These are phyloP conservation scores for Medicago arabica DNA, from an alignment of 306 rosid species.

Conservation along the genomic window DNA sequence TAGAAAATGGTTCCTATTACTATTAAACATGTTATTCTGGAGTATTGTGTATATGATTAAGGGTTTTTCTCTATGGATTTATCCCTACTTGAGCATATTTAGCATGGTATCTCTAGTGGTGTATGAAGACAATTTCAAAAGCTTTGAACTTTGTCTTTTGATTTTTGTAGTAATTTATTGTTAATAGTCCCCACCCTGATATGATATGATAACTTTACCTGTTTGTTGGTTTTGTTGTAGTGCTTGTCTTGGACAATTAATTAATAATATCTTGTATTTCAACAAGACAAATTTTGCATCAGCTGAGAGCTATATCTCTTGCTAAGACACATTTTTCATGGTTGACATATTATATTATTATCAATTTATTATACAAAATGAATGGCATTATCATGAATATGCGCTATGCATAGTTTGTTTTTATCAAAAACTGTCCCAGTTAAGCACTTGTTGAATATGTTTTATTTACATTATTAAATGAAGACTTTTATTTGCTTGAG, in stretches of 20 bases:
- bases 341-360: slow-evolving; percentile 13
- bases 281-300: slow-evolving; percentile 43
- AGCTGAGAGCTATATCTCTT: slow-evolving; percentile 24
- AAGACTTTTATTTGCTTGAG: background rate
- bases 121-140: slow-evolving; percentile 24
- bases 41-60: slow-evolving; percentile 21
- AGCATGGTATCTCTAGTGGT: slow-evolving; percentile 25
- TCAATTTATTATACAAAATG: background rate
- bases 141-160: slow-evolving; percentile 36
- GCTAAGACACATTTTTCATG: slow-evolving; percentile 5
- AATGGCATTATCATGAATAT: background rate
- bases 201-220: slow-evolving; percentile 8
- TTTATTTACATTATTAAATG: background rate
- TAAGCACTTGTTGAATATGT: background rate
- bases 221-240: slow-evolving; percentile 44
- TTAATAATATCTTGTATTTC: slow-evolving; percentile 36
- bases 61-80: slow-evolving; percentile 20
- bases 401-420: background rate
- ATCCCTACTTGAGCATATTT: slow-evolving; percentile 23
- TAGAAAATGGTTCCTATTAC: slow-evolving; percentile 17
- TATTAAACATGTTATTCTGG: slow-evolving; percentile 20
- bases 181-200: slow-evolving; percentile 28
- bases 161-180: slow-evolving; percentile 4
- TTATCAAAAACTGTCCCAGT: background rate
- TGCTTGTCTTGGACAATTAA: slow-evolving; percentile 41